Base-by-base conservation (phyloP, 345 rosid species). In the Mangifera indica region DNA sequence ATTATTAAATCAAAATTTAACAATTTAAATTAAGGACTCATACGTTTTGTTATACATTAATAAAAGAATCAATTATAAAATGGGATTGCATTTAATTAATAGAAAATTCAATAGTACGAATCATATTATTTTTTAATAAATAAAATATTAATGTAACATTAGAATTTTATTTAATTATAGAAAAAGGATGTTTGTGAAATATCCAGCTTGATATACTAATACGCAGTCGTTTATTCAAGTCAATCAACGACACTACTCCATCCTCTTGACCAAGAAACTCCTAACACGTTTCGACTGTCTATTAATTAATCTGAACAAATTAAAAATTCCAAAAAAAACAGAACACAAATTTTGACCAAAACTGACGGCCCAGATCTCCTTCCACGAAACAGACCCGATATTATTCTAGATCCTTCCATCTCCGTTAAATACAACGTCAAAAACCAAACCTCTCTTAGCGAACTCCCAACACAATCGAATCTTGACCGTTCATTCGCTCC, bases 391-490 rank as follows among this genome's bases (percentile, higher is more conserved):
- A 12, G 40, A 21, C 12, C n/a, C 9, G 1, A 2, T 25, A 60
- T 44, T 25, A 55, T 79, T 82, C 86, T 79, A 75, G 86, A 82
- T 80, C 81, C 81, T 83, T 83, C 83, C 46, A 48, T 56, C 22
- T 32, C 62, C 18, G 22, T 37, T 21, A 24, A 11, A 46, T 7
- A 12, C 56, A 46, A n/a, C 29, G 37, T 26, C 1, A 59, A 7
- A 69, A 55, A 22, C 51, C 7, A 20, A 54, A 5, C 32, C 21
- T 1, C 61, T 7, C 34, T 37, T 1, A 24, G 56, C 37, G 3
- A 40, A 29, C 63, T 53, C 8, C 48, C n/a, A 59, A 14, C 58
- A 66, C 24, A 34, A 66, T 34, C 52, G 42, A 37, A 84, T 84
- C 85, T 9, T 20, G 66, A 70, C 85, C 87, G 85, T 81, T 67